Evolutionary conservation across 306 rosid genomes (phyloP).

Genomic region (Acmispon strigosus): DNA sequence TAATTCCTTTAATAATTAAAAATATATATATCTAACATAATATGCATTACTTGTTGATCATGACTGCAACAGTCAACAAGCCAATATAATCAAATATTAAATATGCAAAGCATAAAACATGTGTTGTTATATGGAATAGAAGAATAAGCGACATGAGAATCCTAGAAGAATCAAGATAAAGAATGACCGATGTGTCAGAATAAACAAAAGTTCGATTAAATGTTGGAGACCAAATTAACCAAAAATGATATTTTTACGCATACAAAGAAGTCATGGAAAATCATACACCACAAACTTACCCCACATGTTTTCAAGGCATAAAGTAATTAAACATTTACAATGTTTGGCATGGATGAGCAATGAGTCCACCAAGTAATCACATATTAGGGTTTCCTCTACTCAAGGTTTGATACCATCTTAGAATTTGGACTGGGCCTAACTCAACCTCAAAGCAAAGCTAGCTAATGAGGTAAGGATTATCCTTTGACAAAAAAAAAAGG

Average conservation of each 20-base stretch:
- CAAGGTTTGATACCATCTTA: too few species aligned
- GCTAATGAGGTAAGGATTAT: too few species aligned
- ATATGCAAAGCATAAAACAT: constrained; percentile 10
- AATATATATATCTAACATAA: background rate
- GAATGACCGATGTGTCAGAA: background rate
- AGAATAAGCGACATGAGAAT: background rate
- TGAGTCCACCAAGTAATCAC: too few species aligned
- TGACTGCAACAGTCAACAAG: background rate
- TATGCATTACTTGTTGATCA: constrained; percentile 1
- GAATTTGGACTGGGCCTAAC: too few species aligned
- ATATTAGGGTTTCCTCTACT: too few species aligned
- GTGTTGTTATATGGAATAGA: background rate
- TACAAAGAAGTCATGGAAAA: background rate
- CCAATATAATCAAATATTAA: background rate
- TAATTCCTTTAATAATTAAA: background rate
- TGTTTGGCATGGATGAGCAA: too few species aligned
- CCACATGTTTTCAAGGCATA: background rate
- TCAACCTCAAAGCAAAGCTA: too few species aligned
- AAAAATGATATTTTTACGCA: background rate
- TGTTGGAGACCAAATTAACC: background rate
- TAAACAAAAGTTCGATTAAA: background rate
- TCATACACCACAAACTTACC: background rate
- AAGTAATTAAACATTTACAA: background rate
- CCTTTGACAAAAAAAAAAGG: too few species aligned
- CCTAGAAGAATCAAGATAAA: background rate